Evolutionary conservation across 106 monocot genomes (phyloP).

Genomic region (Posidonia australis): DNA sequence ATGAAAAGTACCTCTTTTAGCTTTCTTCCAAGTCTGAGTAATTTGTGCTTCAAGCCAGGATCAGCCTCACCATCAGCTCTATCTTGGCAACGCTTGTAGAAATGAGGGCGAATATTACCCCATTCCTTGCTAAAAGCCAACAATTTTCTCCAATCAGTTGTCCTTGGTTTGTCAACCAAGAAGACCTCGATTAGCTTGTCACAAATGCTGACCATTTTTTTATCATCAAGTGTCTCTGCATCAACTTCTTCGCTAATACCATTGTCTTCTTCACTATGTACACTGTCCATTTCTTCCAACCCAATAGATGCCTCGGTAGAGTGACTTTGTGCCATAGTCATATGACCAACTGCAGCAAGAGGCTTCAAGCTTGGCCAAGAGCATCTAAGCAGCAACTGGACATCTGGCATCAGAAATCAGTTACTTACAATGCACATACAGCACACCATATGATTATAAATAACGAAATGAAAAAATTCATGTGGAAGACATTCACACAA

Average conservation of each 20-base stretch:
- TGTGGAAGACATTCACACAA: too few species aligned
- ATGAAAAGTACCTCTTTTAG: slow-evolving; percentile 66
- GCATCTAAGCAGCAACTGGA: background rate
- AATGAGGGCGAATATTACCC: slow-evolving; percentile 63
- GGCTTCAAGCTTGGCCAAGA: background rate
- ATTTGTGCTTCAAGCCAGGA: slow-evolving; percentile 82
- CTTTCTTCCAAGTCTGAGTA: slow-evolving; percentile 76
- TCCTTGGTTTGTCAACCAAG: slow-evolving; percentile 91
- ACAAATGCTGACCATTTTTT: slow-evolving; percentile 66
- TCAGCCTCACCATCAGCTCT: slow-evolving; percentile 59
- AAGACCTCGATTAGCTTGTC: slow-evolving; percentile 93
- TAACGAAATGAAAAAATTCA: too few species aligned
- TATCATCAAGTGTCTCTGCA: slow-evolving; percentile 17
- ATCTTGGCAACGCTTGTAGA: slow-evolving; percentile 69
- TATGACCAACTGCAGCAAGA: slow-evolving; percentile 27
- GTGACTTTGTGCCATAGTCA: slow-evolving; percentile 32
- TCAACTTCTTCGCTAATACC: slow-evolving; percentile 9
- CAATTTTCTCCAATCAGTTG: slow-evolving; percentile 89
- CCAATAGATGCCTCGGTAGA: slow-evolving; percentile 11
- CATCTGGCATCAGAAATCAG: background rate
- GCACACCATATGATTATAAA: too few species aligned
- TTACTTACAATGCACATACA: background rate
- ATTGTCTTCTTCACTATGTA: slow-evolving; percentile 9
- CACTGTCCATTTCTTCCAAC: slow-evolving; percentile 7
- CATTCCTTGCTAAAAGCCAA: slow-evolving; percentile 94